Base-by-base conservation (phyloP, 176 grass and related monocot genomes). In the Rhipidocladum racemiflorum region DNA sequence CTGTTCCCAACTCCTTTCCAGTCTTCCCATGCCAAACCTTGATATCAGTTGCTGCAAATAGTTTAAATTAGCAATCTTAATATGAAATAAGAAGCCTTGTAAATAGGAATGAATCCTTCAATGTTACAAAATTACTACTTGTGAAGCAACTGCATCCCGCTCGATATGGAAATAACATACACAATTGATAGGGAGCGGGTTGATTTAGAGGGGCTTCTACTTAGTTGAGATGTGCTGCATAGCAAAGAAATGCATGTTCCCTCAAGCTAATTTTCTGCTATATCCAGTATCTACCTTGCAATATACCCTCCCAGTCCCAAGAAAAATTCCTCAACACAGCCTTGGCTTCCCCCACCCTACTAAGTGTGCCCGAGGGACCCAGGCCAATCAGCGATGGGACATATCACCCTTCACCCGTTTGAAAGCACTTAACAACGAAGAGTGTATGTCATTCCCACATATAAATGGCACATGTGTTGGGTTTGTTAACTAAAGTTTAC, bases 21-120 rank as follows among this genome's bases (percentile, higher is more conserved):
- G 82, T 93, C 87, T 95, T 99, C 21, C 96, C 96, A 20, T 95
- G 92, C 96, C 96, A 95, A 82, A 95, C 43, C 91, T 99, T 99
- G 61, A 99, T 99, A 77, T 95, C 91, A 74, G 88, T 95, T 71
- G 72, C 96, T 99, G 89, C 77, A 85, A 76, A 88, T 67, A 82
- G 50, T 67, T 80, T 53, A 49, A 44, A 43, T 62, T 81, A 59
- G 35, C 54, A 61, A 45, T 14, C n/a, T 49, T 76, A 71, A 15
- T 2, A 62, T 6, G 54, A 74, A 75, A 83, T 11, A 84, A 62
- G 38, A 84, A 63, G n/a, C 8, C 0, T 17, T 27, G 7, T 36
- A 35, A 53, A 6, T 0, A 30, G 42, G 7, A 76, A 27, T 32
- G 9, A 62, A 77, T 15, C 27, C 4, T 14, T 62, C 24, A n/a